A percentile compares a stretch with the other conserved stretches of the same genome.
These are phyloP conservation scores for Nosema muscidifuracis DNA, from an alignment of 371 early-diverging fungal species.

Conservation along the genomic window DNA sequence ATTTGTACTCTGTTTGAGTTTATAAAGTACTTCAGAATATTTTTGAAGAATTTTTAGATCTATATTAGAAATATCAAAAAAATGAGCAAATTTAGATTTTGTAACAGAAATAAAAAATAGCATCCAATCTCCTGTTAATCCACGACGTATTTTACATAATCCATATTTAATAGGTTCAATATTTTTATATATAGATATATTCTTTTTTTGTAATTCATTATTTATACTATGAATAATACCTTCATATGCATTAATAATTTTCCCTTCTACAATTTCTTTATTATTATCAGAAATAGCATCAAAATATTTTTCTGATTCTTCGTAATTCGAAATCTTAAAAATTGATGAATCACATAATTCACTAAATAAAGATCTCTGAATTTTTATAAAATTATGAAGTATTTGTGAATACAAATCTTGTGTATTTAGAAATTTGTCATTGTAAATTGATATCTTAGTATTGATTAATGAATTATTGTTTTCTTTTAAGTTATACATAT, in stretches of 20 bases:
- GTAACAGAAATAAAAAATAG: conserved; percentile 26
- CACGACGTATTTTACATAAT: conserved; percentile 17
- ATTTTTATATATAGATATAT: conserved; percentile 34
- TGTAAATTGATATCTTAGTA: conserved; percentile 5
- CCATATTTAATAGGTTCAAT: conserved; percentile 30
- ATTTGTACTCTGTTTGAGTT: neutral
- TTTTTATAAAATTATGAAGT: conserved; percentile 7
- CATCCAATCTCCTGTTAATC: conserved; percentile 29
- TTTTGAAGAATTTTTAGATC: neutral
- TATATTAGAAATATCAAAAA: conserved; percentile 19
- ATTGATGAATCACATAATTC: conserved; percentile 10
- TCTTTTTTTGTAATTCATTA: conserved; percentile 27
- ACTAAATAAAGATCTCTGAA: conserved; percentile 22
- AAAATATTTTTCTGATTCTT: conserved; percentile 30
- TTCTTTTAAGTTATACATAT: conserved; percentile 22
- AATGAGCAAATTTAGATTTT: conserved; percentile 25
- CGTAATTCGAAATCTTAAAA: neutral
- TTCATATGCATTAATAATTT: conserved; percentile 30
- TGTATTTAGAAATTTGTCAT: neutral
- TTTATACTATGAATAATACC: conserved; percentile 21
- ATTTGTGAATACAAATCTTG: conserved; percentile 4
- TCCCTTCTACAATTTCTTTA: conserved; percentile 22
- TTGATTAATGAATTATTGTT: conserved; percentile 1
- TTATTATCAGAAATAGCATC: conserved; percentile 19
- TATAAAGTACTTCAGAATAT: neutral